These are phyloP conservation scores for Isochrysis galbana DNA, from an alignment of 78 protist genomes.

Conservation along the genomic window DNA sequence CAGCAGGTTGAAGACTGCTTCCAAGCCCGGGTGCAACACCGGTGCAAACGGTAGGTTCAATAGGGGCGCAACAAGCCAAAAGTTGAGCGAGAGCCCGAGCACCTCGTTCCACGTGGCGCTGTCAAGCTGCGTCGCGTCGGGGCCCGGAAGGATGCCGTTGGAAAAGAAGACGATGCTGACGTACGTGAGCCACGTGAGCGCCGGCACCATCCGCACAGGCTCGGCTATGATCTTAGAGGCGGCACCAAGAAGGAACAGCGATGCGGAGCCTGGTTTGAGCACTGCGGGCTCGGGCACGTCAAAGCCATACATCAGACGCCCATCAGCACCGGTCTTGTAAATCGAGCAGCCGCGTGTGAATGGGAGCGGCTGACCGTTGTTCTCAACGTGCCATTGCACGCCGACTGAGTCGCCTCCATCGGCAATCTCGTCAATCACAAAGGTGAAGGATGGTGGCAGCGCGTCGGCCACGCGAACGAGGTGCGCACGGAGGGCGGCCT, in stretches of 20 bases:
- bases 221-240: not conserved
- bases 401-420: not conserved
- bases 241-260: not conserved
- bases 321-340: not conserved
- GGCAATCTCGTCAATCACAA: not conserved
- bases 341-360: slow-evolving; percentile 18
- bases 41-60: not conserved
- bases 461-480: not conserved
- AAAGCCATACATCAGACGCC: not conserved
- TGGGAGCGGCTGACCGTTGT: not conserved
- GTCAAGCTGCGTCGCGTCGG: slow-evolving; percentile 11
- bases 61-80: not conserved
- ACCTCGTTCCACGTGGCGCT: slow-evolving; percentile 6
- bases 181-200: not conserved
- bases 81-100: not conserved
- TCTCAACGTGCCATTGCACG: not conserved
- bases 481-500: not conserved
- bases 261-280: not conserved
- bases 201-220: too few relatives aligned
- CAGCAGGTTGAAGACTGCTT: slow-evolving; percentile 9
- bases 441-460: not conserved
- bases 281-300: slow-evolving; percentile 25
- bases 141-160: too few relatives aligned
- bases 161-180: not conserved
- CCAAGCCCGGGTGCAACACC: not conserved